Evolutionary conservation across 805 yeast genomes (phyloP).

Genomic region (Candida jianshihensis): DNA sequence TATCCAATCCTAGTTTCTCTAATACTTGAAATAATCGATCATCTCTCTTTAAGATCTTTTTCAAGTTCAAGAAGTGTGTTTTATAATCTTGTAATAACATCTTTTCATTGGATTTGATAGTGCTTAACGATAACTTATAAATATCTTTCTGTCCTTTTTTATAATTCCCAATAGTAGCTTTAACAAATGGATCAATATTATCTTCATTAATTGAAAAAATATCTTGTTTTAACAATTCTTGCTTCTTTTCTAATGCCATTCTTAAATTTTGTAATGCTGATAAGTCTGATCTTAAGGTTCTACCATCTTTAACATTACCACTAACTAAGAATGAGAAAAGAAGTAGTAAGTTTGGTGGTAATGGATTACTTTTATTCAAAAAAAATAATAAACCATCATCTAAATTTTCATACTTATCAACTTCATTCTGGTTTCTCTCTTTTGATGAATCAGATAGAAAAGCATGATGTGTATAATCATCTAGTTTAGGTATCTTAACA

Average conservation of each 20-base stretch:
- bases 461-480: constrained; percentile 35
- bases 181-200: constrained; percentile 15
- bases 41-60: constrained; percentile 48
- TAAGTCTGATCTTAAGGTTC: constrained; percentile 45
- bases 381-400: constrained; percentile 28
- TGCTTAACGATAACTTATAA: constrained; percentile 35
- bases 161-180: constrained; percentile 35
- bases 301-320: constrained; percentile 29
- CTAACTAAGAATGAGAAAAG: constrained; percentile 24
- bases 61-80: constrained; percentile 38
- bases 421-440: neutral
- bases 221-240: constrained; percentile 17
- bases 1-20: constrained; percentile 38
- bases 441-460: constrained; percentile 20
- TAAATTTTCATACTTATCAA: constrained; percentile 8
- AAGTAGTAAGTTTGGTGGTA: constrained; percentile 21
- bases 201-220: constrained; percentile 1
- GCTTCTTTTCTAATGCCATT: constrained; percentile 46
- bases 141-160: constrained; percentile 42
- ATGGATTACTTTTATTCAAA: constrained; percentile 20
- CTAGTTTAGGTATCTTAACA: constrained; percentile 30
- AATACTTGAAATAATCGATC: constrained; percentile 39
- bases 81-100: constrained; percentile 36
- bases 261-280: constrained; percentile 52
- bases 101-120: constrained; percentile 46